These are phyloP conservation scores for Pseudomicrostroma phylloplanum DNA, from an alignment of 1,284 basidiomycete species.

Conservation along the genomic window DNA sequence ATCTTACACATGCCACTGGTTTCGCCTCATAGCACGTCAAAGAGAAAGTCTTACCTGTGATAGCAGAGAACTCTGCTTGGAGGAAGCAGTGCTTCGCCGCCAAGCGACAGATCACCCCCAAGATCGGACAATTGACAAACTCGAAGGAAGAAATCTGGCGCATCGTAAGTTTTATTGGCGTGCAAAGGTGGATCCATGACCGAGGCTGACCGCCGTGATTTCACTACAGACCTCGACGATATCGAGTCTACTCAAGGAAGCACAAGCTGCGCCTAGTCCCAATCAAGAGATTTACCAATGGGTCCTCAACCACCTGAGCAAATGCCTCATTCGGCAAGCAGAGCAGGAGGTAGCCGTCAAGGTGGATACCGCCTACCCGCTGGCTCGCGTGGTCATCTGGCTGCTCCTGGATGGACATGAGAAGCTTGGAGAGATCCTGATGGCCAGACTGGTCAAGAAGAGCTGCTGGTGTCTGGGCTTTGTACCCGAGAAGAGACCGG, in stretches of 20 bases:
- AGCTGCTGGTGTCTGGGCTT: conserved; percentile 59
- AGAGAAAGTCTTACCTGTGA: conserved; percentile 63
- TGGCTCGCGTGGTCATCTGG: conserved; percentile 69
- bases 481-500: conserved; percentile 48
- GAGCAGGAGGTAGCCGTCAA: conserved; percentile 90
- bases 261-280: conserved; percentile 43
- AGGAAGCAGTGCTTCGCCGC: conserved; percentile 56
- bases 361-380: conserved; percentile 72
- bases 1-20: conserved; percentile 3
- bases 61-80: conserved; percentile 62
- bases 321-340: conserved; percentile 82
- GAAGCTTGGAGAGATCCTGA: conserved; percentile 69
- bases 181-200: not conserved
- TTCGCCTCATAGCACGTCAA: conserved; percentile 60
- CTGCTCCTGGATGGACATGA: conserved; percentile 60
- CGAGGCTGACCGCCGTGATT: not conserved
- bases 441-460: conserved; percentile 74
- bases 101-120: conserved; percentile 79
- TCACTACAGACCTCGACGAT: conserved; percentile 62
- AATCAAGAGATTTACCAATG: conserved; percentile 60
- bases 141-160: conserved; percentile 64
- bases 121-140: conserved; percentile 85
- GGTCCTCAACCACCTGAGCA: conserved; percentile 76
- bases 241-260: conserved; percentile 55
- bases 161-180: conserved; percentile 58